A percentile compares a stretch with the other conserved stretches of the same genome.
Conservation (phyloP, 768 basidiomycete genomes). For the Lactarius quietus region DNA sequence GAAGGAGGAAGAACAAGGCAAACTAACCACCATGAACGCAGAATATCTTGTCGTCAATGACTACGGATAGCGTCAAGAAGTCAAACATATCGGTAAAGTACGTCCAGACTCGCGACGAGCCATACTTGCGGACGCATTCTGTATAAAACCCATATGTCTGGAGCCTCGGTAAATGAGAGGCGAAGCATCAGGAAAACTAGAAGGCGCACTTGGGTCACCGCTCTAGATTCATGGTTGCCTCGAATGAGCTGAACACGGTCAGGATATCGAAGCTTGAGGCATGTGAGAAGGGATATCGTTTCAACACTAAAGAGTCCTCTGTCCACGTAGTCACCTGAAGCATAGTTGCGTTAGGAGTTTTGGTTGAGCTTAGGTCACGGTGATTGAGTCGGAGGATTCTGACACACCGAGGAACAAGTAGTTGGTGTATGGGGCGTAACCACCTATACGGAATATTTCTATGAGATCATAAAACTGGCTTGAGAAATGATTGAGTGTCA, state of each 20-base stretch:
- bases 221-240: conserved; percentile 96
- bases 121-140: conserved; percentile 97
- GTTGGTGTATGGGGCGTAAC: conserved; percentile 94
- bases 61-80: conserved; percentile 93
- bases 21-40: conserved; percentile 93
- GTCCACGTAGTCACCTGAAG: conserved; percentile 94
- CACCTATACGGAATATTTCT: conserved; percentile 98
- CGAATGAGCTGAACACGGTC: conserved; percentile 95
- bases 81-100: conserved; percentile 99
- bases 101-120: conserved; percentile 94
- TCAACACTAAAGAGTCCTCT: conserved; percentile 97
- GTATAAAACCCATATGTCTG: conserved; percentile 99
- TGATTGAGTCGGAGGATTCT: conserved; percentile 12
- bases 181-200: conserved; percentile 9
- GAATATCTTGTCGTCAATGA: conserved; percentile 98
- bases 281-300: conserved; percentile 95
- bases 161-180: conserved; percentile 3
- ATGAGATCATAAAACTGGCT: conserved; percentile 99
- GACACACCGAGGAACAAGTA: conserved; percentile 93
- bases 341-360: neutral
- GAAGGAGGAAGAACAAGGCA: conserved; percentile 2
- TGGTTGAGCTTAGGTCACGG: conserved; percentile 2
- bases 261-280: conserved; percentile 94
- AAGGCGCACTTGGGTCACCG: conserved; percentile 90
- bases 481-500: conserved; percentile 37